Percentiles rank a stretch among this genome's conserved stretches.
Evolutionary conservation across 1,284 basidiomycete species (phyloP).

Genomic region (Xanthoconium separans): DNA sequence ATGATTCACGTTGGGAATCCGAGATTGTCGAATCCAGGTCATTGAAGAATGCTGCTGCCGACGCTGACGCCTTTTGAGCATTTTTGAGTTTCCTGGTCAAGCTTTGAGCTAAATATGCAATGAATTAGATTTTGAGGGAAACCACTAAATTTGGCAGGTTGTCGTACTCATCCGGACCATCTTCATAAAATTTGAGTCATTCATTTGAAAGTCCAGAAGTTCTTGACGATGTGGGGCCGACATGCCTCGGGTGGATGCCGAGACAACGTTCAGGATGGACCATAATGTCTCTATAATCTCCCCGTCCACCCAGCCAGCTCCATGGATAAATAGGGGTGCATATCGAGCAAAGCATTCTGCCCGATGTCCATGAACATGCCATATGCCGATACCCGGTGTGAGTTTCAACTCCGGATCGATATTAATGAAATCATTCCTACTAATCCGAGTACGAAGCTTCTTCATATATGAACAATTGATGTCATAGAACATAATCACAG

Average conservation of each 20-base stretch:
- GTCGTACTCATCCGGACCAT: conserved; percentile 1
- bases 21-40: neutral
- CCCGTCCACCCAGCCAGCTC: neutral
- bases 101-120: neutral
- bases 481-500: conserved; percentile 8
- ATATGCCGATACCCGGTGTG: conserved; percentile 9
- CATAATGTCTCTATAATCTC: conserved; percentile 5
- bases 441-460: neutral
- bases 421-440: too few relatives aligned
- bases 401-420: neutral
- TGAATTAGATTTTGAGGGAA: too few relatives aligned
- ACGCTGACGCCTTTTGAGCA: neutral
- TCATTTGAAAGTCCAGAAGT: conserved; percentile 9
- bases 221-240: neutral
- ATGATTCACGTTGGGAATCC: neutral
- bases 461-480: neutral
- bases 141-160: too few relatives aligned
- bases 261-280: conserved; percentile 3
- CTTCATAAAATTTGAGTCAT: conserved; percentile 14
- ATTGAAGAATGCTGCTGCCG: neutral
- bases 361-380: conserved; percentile 13
- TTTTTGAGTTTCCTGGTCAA: neutral
- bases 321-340: neutral
- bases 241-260: neutral
- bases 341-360: conserved; percentile 4